Conservation (phyloP, 495 filamentous ascomycete species). For the Aspergillus bertholletiae region DNA sequence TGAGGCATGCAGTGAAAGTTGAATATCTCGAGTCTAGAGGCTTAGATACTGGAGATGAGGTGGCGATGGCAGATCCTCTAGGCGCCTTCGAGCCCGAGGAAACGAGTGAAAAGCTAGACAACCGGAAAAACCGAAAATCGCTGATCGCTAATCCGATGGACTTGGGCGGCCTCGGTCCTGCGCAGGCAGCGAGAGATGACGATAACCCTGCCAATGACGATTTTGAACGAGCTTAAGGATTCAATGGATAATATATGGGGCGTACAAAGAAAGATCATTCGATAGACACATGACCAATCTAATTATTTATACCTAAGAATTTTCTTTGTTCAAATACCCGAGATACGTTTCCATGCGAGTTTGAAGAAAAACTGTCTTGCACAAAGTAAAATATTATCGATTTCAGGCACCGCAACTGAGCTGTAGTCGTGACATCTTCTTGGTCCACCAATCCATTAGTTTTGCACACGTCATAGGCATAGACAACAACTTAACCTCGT, state of each 20-base stretch:
- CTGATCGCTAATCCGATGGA: slow-evolving; percentile 39
- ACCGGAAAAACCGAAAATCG: slow-evolving; percentile 39
- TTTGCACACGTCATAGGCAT: not conserved
- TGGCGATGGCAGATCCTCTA: slow-evolving; percentile 21
- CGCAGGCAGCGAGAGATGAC: slow-evolving; percentile 25
- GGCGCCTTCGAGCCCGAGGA: slow-evolving; percentile 53
- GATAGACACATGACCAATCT: slow-evolving; percentile 14
- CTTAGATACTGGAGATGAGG: slow-evolving; percentile 30
- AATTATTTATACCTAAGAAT: not conserved
- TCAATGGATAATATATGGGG: slow-evolving; percentile 11
- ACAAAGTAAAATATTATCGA: too few relatives aligned
- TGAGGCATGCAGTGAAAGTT: slow-evolving; percentile 57
- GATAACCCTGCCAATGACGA: slow-evolving; percentile 40
- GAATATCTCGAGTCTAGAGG: slow-evolving; percentile 42
- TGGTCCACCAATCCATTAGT: not conserved
- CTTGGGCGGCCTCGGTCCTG: slow-evolving; percentile 27
- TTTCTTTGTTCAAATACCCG: too few relatives aligned
- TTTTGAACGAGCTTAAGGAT: slow-evolving; percentile 47
- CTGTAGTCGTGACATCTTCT: too few relatives aligned
- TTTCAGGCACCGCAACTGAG: too few relatives aligned
- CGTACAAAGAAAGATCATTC: slow-evolving; percentile 11
- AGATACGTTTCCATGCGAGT: too few relatives aligned
- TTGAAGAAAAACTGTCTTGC: too few relatives aligned
- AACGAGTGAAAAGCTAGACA: slow-evolving; percentile 54
- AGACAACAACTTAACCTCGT: not conserved